phyloP scores from a whole-genome alignment of 2,329 filamentous ascomycete species.

The Aspergillus jensenii region DNA sequence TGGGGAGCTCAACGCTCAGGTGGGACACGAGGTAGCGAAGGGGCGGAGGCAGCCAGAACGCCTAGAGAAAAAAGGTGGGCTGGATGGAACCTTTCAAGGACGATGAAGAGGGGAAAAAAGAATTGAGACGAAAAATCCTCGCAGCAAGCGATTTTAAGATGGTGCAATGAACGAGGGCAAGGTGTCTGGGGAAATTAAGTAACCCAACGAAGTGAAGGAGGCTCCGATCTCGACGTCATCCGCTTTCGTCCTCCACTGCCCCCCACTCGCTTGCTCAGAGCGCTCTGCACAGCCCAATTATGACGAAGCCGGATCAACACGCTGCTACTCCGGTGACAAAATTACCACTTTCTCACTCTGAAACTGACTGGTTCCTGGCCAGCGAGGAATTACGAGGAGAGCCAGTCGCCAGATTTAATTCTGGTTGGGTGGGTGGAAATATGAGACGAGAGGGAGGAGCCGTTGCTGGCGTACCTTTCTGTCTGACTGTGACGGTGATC shows the following conservation, averaged over 20 bases:
- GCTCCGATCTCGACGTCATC: slow-evolving; percentile 14
- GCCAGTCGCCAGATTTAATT: neutral
- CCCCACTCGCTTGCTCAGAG: neutral
- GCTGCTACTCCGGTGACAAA: neutral
- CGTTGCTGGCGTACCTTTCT: neutral
- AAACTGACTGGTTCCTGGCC: neutral
- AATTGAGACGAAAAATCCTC: neutral
- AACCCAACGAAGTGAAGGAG: slow-evolving; percentile 2
- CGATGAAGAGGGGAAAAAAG: slow-evolving; percentile 4
- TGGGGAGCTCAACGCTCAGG: slow-evolving; percentile 1
- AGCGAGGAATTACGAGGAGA: neutral
- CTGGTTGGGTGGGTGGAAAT: neutral
- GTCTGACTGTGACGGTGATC: neutral
- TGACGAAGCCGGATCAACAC: neutral
- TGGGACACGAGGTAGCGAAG: neutral
- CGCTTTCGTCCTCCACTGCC: neutral
- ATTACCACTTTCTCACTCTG: neutral
- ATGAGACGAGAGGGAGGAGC: neutral
- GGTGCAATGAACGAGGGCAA: slow-evolving; percentile 1
- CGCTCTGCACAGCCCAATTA: slow-evolving; percentile 6
- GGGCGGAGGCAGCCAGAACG: neutral
- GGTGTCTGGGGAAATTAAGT: neutral
- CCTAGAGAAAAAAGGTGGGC: neutral
- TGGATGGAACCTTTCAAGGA: neutral
- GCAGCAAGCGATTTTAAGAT: neutral